A percentile compares a stretch with the other conserved stretches of the same genome.
phyloP scores from a whole-genome alignment of 257 asterid genomes.

The Thymus mandschuricus region DNA sequence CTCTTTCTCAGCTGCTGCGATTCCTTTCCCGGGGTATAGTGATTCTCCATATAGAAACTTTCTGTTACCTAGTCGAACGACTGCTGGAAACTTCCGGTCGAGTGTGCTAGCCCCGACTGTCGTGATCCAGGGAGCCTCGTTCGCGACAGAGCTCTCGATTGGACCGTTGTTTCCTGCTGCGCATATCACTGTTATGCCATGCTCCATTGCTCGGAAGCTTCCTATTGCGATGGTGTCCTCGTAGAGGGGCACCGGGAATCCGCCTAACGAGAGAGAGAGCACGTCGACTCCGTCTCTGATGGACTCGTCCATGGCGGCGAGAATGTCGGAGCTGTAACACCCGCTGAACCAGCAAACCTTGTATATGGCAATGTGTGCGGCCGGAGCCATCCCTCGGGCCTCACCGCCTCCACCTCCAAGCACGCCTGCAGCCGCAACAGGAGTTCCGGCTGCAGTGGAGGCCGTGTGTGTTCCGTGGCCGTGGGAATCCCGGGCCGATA shows the following conservation, averaged over 20 bases:
- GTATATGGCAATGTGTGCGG: slow-evolving; percentile 71
- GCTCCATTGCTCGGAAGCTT: slow-evolving; percentile 88
- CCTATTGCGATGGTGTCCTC: slow-evolving; percentile 91
- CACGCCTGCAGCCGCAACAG: slow-evolving; percentile 57
- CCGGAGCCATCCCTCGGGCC: slow-evolving; percentile 90
- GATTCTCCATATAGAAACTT: slow-evolving; percentile 76
- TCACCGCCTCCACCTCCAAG: slow-evolving; percentile 70
- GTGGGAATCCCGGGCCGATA: slow-evolving; percentile 79
- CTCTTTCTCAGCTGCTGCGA: slow-evolving; percentile 48
- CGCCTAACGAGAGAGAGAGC: slow-evolving; percentile 84
- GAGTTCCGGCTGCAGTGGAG: slow-evolving; percentile 74
- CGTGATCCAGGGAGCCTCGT: slow-evolving; percentile 91
- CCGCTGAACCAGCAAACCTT: slow-evolving; percentile 91
- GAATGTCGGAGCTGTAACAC: slow-evolving; percentile 90
- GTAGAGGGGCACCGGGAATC: slow-evolving; percentile 78
- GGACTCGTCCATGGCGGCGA: slow-evolving; percentile 88
- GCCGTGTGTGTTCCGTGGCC: slow-evolving; percentile 95
- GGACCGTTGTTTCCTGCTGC: slow-evolving; percentile 98
- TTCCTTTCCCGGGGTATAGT: slow-evolving; percentile 65
- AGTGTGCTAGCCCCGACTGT: slow-evolving; percentile 92
- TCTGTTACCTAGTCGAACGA: slow-evolving; percentile 67
- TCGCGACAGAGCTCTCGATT: slow-evolving; percentile 69
- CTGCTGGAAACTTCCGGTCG: slow-evolving; percentile 74
- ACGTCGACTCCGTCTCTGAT: slow-evolving; percentile 83
- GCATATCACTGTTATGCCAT: slow-evolving; percentile 76